Percentiles rank a stretch among this genome's conserved stretches.
These are phyloP conservation scores for Plenodomus biglobosus DNA, from an alignment of 2,329 filamentous ascomycete species.

Conservation along the genomic window DNA sequence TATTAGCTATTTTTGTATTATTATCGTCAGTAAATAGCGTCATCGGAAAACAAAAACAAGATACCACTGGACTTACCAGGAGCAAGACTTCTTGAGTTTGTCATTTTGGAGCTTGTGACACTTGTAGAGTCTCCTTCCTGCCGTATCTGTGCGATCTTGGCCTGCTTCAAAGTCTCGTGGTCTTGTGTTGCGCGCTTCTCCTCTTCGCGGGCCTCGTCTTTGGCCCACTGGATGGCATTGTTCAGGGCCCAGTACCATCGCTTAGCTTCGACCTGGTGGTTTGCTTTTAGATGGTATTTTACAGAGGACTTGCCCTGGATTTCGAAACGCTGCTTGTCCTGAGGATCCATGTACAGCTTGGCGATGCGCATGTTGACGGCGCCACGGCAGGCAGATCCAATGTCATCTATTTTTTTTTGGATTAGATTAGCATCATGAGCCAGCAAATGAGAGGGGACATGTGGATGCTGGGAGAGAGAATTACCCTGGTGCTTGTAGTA, in stretches of 20 bases:
- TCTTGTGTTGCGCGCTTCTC: conserved; percentile 73
- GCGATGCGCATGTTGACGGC: conserved; percentile 99
- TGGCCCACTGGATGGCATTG: conserved; percentile 97
- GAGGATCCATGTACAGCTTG: conserved; percentile 88
- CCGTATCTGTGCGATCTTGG: conserved; percentile 70
- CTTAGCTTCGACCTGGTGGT: conserved; percentile 97
- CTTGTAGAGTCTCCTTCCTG: conserved; percentile 47
- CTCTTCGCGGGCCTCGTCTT: conserved; percentile 93
- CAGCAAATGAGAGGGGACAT: too few relatives aligned
- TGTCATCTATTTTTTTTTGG: conserved; percentile 81
- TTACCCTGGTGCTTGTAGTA: conserved; percentile 94
- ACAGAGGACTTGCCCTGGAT: conserved; percentile 98
- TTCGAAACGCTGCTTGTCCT: conserved; percentile 97
- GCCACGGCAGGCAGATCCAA: conserved; percentile 90
- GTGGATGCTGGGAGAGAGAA: too few relatives aligned
- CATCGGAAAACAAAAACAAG: not conserved
- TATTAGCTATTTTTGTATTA: conserved; percentile 46
- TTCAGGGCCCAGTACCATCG: conserved; percentile 99
- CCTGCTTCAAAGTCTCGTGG: conserved; percentile 71
- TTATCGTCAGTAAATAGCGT: too few relatives aligned
- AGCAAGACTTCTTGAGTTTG: conserved; percentile 32
- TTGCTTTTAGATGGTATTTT: conserved; percentile 96
- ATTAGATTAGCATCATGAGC: too few relatives aligned
- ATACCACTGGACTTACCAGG: conserved; percentile 23
- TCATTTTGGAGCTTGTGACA: conserved; percentile 38